These are phyloP conservation scores for Boletus speciosus DNA, from an alignment of 768 basidiomycete species.

Conservation along the genomic window DNA sequence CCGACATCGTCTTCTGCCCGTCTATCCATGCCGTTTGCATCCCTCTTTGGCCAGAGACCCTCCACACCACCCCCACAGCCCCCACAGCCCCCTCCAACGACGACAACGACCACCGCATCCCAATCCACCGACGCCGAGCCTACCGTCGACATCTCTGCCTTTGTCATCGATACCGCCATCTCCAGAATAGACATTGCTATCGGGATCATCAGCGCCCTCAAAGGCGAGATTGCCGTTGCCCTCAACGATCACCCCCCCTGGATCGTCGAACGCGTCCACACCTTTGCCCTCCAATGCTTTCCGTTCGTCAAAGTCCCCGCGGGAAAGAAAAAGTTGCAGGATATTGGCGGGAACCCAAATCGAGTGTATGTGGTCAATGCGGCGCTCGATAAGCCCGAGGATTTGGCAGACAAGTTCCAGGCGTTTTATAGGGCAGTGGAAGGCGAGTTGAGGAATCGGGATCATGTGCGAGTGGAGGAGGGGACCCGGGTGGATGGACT, in stretches of 20 bases:
- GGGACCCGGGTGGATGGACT: neutral
- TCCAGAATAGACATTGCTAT: slow-evolving; percentile 51
- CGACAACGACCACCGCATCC: slow-evolving; percentile 15
- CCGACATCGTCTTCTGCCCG: slow-evolving; percentile 38
- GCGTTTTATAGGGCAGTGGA: slow-evolving; percentile 67
- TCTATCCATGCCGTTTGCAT: slow-evolving; percentile 72
- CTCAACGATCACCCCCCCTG: slow-evolving; percentile 48
- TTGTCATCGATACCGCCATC: slow-evolving; percentile 53
- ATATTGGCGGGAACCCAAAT: slow-evolving; percentile 25
- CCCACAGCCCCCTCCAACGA: slow-evolving; percentile 16
- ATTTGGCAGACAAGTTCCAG: slow-evolving; percentile 54
- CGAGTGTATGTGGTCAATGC: slow-evolving; percentile 40
- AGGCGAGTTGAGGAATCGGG: slow-evolving; percentile 48
- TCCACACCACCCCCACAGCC: slow-evolving; percentile 29
- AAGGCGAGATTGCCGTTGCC: slow-evolving; percentile 50
- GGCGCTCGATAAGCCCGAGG: slow-evolving; percentile 46
- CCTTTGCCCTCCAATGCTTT: slow-evolving; percentile 51
- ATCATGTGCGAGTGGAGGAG: slow-evolving; percentile 11
- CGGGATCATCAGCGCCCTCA: slow-evolving; percentile 50
- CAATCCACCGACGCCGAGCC: slow-evolving; percentile 33
- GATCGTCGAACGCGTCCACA: slow-evolving; percentile 57
- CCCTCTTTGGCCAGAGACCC: slow-evolving; percentile 59
- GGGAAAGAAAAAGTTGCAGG: slow-evolving; percentile 32
- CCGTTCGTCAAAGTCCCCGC: slow-evolving; percentile 47
- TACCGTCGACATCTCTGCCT: slow-evolving; percentile 55